These are phyloP conservation scores for Hebeloma cylindrosporum DNA, from an alignment of 768 basidiomycete genomes.

Conservation along the genomic window DNA sequence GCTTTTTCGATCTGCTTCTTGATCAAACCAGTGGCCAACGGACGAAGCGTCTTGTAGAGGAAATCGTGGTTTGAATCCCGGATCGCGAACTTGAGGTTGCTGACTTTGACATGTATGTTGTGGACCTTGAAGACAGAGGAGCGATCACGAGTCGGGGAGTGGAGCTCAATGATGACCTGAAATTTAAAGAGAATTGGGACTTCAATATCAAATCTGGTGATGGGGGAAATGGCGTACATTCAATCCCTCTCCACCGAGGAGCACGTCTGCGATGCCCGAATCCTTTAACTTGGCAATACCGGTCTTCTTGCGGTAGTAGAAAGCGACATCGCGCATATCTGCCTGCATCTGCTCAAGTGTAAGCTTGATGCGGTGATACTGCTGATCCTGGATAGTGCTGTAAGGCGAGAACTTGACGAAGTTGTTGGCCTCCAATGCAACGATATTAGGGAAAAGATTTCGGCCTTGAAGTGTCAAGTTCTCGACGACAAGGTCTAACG, in stretches of 20 bases:
- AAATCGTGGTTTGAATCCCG: slow-evolving; percentile 90
- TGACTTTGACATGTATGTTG: slow-evolving; percentile 76
- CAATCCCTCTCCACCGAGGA: slow-evolving; percentile 83
- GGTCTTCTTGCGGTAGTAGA: slow-evolving; percentile 85
- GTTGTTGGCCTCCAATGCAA: slow-evolving; percentile 76
- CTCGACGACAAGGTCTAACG: slow-evolving; percentile 88
- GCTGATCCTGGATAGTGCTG: slow-evolving; percentile 51
- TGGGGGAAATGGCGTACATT: slow-evolving; percentile 41
- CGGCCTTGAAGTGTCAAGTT: slow-evolving; percentile 86
- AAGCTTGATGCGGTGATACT: slow-evolving; percentile 71
- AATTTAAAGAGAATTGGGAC: neutral
- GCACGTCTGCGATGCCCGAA: slow-evolving; percentile 81
- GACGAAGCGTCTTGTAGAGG: slow-evolving; percentile 81
- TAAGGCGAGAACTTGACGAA: slow-evolving; percentile 86
- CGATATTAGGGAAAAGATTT: slow-evolving; percentile 85
- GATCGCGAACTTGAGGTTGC: slow-evolving; percentile 85
- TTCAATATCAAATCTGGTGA: neutral
- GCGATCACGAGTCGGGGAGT: slow-evolving; percentile 57
- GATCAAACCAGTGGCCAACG: slow-evolving; percentile 78
- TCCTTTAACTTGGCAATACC: slow-evolving; percentile 81
- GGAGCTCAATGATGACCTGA: slow-evolving; percentile 61
- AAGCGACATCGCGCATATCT: slow-evolving; percentile 91
- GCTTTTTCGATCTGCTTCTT: slow-evolving; percentile 67
- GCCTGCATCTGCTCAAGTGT: slow-evolving; percentile 86
- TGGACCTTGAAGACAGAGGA: slow-evolving; percentile 74